phyloP scores from a whole-genome alignment of 148 eudicot species.

The Persicaria tinctoria region DNA sequence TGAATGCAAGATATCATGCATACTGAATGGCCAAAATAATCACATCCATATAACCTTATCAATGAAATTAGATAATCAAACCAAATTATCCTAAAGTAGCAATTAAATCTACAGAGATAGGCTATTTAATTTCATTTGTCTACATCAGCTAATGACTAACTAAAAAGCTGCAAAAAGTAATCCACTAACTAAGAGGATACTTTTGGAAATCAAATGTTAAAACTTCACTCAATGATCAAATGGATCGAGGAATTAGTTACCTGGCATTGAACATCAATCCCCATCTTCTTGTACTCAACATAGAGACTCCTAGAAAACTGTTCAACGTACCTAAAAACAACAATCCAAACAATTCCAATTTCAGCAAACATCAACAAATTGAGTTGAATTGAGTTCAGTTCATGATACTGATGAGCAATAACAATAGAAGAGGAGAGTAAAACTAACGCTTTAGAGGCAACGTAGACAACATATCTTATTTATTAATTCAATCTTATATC shows the following conservation, averaged over 20 bases:
- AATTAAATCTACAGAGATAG: neutral
- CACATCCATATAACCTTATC: neutral
- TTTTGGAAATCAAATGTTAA: too few species aligned
- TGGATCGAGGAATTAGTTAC: slow-evolving; percentile 16
- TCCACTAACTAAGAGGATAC: too few species aligned
- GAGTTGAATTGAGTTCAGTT: neutral
- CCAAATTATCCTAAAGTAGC: neutral
- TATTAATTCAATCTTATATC: too few species aligned
- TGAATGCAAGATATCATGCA: neutral
- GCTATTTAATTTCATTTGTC: too few species aligned
- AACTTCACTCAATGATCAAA: neutral
- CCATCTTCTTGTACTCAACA: slow-evolving; percentile 64
- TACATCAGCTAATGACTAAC: too few species aligned
- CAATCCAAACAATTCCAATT: neutral
- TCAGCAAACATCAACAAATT: neutral
- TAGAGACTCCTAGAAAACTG: slow-evolving; percentile 46
- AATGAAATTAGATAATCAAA: neutral
- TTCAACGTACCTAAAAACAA: slow-evolving; percentile 39
- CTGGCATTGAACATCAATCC: slow-evolving; percentile 77
- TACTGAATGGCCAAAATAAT: neutral
- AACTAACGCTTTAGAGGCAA: slow-evolving; percentile 23
- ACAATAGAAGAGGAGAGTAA: neutral
- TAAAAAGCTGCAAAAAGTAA: too few species aligned
- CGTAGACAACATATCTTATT: too few species aligned
- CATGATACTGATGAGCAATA: neutral